Conservation (phyloP, 1,284 basidiomycete species). For the Gomphus sp. region DNA sequence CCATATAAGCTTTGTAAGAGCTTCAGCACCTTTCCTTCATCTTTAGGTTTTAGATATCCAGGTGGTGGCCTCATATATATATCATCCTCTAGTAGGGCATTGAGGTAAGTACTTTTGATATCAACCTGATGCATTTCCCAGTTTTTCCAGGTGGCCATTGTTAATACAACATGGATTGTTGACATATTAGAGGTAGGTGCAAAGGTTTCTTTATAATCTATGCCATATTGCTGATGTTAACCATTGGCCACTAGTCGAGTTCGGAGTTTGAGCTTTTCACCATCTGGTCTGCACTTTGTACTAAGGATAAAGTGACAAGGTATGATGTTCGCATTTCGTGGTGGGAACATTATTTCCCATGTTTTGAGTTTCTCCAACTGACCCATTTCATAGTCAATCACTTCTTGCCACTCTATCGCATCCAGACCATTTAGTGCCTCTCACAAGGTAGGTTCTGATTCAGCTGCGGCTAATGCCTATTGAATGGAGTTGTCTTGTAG, state of each 20-base stretch:
- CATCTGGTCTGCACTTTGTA: neutral
- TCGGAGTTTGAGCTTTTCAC: neutral
- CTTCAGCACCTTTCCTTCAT: slow-evolving; percentile 12
- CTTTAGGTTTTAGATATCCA: slow-evolving; percentile 15
- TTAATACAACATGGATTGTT: slow-evolving; percentile 12
- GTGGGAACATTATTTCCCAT: neutral
- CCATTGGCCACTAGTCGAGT: neutral
- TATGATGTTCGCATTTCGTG: neutral
- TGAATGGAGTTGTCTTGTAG: neutral
- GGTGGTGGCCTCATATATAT: slow-evolving; percentile 29
- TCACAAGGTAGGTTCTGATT: neutral
- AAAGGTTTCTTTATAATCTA: neutral
- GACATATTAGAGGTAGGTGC: neutral
- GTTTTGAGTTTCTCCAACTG: neutral
- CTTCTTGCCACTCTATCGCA: slow-evolving; percentile 5
- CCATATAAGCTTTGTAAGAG: slow-evolving; percentile 19
- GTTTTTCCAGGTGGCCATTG: slow-evolving; percentile 13
- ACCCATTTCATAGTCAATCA: neutral
- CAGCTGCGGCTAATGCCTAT: neutral
- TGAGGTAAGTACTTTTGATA: slow-evolving; percentile 21
- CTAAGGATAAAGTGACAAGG: neutral
- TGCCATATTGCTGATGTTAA: neutral
- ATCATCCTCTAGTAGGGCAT: slow-evolving; percentile 26
- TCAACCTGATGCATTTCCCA: slow-evolving; percentile 23
- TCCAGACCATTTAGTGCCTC: slow-evolving; percentile 7